Percentiles rank a stretch among this genome's conserved stretches.
These are phyloP conservation scores for Suhomyces pyralidae DNA, from an alignment of 805 yeast species.

Conservation along the genomic window DNA sequence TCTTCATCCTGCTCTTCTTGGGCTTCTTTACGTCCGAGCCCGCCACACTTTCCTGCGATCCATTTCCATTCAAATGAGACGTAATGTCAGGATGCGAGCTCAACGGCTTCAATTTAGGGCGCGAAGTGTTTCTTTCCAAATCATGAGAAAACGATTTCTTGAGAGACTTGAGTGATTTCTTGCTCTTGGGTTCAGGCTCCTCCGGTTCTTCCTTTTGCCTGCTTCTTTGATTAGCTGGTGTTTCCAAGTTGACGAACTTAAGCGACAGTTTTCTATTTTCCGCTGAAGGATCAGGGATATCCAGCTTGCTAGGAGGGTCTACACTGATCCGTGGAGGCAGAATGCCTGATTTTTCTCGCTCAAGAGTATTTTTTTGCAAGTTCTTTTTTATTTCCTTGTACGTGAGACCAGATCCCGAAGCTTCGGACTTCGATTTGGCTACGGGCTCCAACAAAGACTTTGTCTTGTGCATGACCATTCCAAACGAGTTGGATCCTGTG, in stretches of 20 bases:
- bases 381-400: slow-evolving; percentile 34
- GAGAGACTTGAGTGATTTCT: slow-evolving; percentile 11
- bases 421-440: slow-evolving; percentile 10
- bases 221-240: slow-evolving; percentile 11
- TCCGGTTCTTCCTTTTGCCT: slow-evolving; percentile 9
- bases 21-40: slow-evolving; percentile 8
- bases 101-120: slow-evolving; percentile 32
- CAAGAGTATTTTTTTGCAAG: slow-evolving; percentile 11
- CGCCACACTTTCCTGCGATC: background rate
- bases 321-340: slow-evolving; percentile 7
- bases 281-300: background rate
- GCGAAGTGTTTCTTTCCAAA: slow-evolving; percentile 14
- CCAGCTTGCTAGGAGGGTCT: background rate
- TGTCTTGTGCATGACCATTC: slow-evolving; percentile 39
- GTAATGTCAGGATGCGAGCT: slow-evolving; percentile 39
- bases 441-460: slow-evolving; percentile 38
- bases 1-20: slow-evolving; percentile 29
- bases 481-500: slow-evolving; percentile 42
- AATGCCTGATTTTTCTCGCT: background rate
- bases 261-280: slow-evolving; percentile 27
- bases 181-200: background rate
- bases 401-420: slow-evolving; percentile 14
- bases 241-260: slow-evolving; percentile 27
- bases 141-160: slow-evolving; percentile 41
- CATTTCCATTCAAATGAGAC: background rate